Base-by-base conservation (phyloP, 768 basidiomycete species). In the Mycena maculata region DNA sequence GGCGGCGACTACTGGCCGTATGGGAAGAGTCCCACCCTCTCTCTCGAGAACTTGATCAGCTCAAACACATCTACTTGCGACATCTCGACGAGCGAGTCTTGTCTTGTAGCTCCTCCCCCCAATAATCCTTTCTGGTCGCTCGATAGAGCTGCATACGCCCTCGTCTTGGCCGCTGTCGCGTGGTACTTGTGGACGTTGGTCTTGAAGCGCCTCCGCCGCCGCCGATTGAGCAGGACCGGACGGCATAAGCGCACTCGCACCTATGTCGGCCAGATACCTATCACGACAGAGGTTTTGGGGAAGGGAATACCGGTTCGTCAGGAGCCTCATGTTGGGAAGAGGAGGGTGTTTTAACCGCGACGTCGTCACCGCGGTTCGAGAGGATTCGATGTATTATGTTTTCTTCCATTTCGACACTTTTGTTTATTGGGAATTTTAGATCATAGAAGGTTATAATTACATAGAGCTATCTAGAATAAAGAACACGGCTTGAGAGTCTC, bases 1-100 rank as follows among this genome's bases (percentile, higher is more conserved):
- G 88, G 87, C 30, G 91, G 91, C 15, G 84, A 88, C 75, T 91
- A 83, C 72, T 93, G 92, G 92, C 92, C 92, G 0, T 90, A 85
- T 63, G 89, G 88, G 18, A n/a, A 81, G 81, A 1, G 85, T 86
- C 57, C 88, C 87, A 20, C 31, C 42, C 9, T 30, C 45, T 5
- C 7, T 78, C 73, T n/a, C n/a, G n/a, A n/a, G n/a, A n/a, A n/a
- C n/a, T n/a, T n/a, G n/a, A n/a, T 30, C 72, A 30, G 27, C 65
- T n/a, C 44, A 28, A 10, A 41, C 55, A 23, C 42, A 18, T 47
- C 61, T 1, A 44, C 52, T 33, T 58, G 66, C n/a, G 60, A 66
- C 28, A 72, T 69, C 39, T 73, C 79, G 23, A 78, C 77, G 36
- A n/a, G n/a, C n/a, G n/a, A n/a, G n/a, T n/a, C n/a, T 77, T 75